Base-by-base conservation (phyloP, 352 stramenopile species). In the Phytophthora parvispora region DNA sequence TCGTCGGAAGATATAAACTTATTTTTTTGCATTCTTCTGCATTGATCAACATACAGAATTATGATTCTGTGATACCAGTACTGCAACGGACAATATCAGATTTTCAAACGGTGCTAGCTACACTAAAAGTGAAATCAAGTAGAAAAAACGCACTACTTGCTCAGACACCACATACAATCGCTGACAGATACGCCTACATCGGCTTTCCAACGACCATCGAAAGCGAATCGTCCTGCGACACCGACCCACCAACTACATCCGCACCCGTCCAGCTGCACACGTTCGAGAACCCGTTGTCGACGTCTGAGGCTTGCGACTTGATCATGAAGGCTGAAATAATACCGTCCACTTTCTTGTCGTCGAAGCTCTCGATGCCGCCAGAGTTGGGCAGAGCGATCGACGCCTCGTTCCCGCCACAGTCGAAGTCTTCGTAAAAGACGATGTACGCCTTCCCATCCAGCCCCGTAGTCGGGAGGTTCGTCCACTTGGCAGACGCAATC, bases 251-350 rank as follows among this genome's bases (percentile, higher is more conserved):
- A 6, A 68, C 68, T 3, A 64, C 63, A 29, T 64, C 43, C 10
- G 68, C 40, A 9, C 68, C 62, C 7, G 56, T 49, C 68, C 68
- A 75, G 9, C 25, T 67, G 34, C 68, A 75, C 34, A 75, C 48
- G 16, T 72, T 43, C 12, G 62, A 53, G 15, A 63, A 48, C 7
- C 56, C 62, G 22, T 75, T 75, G 50, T 72, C 51, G 15, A 71
- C 13, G 16, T 22, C 25, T 3, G 54, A 16, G 2, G 2, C 1
- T 16, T 63, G 16, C 1, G 58, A 62, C 55, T 58, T 54, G 9
- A 72, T 49, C 53, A 38, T 65, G 52, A 76, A 76, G 2, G 69
- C 34, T 6, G 53, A 66, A 31, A 76, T 76, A 2, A 32, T 5
- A 2, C 62, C 56, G 29, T 75, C 59, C 6, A 75, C 40, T 52